Base-by-base conservation (phyloP, 306 rosid species). In the Leucaena leucocephala region DNA sequence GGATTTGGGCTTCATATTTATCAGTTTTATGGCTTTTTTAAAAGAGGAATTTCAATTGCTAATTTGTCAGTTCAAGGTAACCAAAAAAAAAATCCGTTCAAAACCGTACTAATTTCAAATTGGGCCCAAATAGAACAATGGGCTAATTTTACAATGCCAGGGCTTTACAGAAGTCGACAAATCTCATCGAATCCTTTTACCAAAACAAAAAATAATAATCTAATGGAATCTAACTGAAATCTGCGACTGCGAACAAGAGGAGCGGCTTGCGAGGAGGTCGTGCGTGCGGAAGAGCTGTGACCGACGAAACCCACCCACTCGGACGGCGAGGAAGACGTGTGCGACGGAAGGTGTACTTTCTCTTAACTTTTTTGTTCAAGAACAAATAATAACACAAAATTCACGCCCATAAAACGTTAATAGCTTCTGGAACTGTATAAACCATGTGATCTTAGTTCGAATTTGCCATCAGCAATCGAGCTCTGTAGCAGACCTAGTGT, bases 341-440 rank as follows among this genome's bases (percentile, higher is more conserved):
- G 59, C 22, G 59, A 52, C 27, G 59, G 33, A 55, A 55, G 62
- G 62, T 55, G 8, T 55, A 34, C 12, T 2, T 7, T 55, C 34
- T 55, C 64, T 58, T 58, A 22, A 19, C 0, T 9, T 10, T 58
- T 22, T 55, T 55, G 33, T 55, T 55, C 27, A n/a, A 19, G 58
- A 17, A 50, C 58, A 16, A 34, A 64, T 27, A 50, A 42, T 4
- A 38, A 10, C 57, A 9, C 15, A 22, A 13, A 21, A 77, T 72
- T 67, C 42, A 48, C n/a, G 75, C 71, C 33, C 64, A 13, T 49
- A 21, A 44, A 35, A 67, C 17, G 17, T 59, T 52, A 61, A 69
- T n/a, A 59, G n/a, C 62, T 40, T 57, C 34, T 13, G 48, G 11
- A 66, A 45, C 5, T 40, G 42, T 68, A 15, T 35, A 38, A 42